These are phyloP conservation scores for Selenicereus undatus DNA, from an alignment of 148 eudicot species.

Conservation along the genomic window DNA sequence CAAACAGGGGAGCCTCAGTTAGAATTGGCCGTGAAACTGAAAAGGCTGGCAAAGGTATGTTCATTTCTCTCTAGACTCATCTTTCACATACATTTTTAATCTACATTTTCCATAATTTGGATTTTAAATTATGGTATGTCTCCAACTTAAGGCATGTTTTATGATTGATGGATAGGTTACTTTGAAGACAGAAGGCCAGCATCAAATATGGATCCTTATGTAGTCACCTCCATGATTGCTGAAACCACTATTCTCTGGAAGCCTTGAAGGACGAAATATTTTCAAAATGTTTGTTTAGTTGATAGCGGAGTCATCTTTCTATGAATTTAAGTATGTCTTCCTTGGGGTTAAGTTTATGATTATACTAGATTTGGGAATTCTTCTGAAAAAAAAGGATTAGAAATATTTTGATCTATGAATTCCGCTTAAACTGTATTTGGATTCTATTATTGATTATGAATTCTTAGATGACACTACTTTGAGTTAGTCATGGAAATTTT, in stretches of 20 bases:
- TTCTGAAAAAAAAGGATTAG: no score
- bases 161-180: neutral
- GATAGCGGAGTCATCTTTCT: neutral
- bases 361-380: neutral
- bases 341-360: no score
- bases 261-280: neutral
- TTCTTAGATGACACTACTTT: no score
- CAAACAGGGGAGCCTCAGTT: conserved; percentile 60
- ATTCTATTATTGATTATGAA: no score
- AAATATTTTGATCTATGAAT: no score
- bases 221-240: neutral
- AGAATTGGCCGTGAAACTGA: conserved; percentile 62
- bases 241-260: neutral
- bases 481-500: no score
- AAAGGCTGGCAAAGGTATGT: conserved; percentile 44
- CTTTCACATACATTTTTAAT: neutral
- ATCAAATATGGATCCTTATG: conserved; percentile 1
- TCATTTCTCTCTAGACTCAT: neutral
- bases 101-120: neutral
- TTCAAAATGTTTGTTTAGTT: neutral
- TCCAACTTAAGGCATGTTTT: neutral
- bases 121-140: neutral
- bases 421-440: no score
- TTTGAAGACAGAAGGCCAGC: conserved; percentile 1
- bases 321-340: neutral